Percentiles rank a stretch among this genome's conserved stretches.
phyloP scores from a whole-genome alignment of 257 asterid species.

The Ilex asprella region DNA sequence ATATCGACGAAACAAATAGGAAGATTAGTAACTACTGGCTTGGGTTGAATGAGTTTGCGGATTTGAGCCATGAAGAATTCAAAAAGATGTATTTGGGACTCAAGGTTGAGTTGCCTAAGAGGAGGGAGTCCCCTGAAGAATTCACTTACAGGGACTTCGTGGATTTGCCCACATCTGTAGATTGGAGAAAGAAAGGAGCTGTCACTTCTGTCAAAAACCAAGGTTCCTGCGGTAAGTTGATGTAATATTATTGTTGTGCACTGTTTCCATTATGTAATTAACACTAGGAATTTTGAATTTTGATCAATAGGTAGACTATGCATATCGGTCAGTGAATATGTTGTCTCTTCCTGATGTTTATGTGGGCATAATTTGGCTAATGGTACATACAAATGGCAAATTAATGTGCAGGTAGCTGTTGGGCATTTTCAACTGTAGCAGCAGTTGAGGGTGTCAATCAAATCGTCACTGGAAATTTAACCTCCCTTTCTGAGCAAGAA shows the following conservation, averaged over 20 bases:
- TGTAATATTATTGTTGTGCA: background rate
- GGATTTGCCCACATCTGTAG: slow-evolving; percentile 46
- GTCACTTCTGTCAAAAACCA: slow-evolving; percentile 61
- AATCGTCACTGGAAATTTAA: slow-evolving; percentile 28
- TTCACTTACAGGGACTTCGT: slow-evolving; percentile 36
- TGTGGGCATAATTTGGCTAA: too few species aligned
- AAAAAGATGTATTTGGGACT: slow-evolving; percentile 54
- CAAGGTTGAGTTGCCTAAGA: slow-evolving; percentile 20
- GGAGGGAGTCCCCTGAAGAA: slow-evolving; percentile 21
- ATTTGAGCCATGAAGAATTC: slow-evolving; percentile 57
- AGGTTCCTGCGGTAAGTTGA: slow-evolving; percentile 49
- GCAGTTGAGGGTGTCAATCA: slow-evolving; percentile 47
- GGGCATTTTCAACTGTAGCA: slow-evolving; percentile 55
- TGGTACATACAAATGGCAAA: background rate
- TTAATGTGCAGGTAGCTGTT: slow-evolving; percentile 34
- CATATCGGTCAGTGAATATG: too few species aligned
- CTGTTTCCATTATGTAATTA: background rate
- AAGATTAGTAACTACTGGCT: slow-evolving; percentile 49
- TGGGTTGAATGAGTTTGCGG: slow-evolving; percentile 59
- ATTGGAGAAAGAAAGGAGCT: slow-evolving; percentile 68
- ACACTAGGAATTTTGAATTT: too few species aligned
- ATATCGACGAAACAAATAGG: slow-evolving; percentile 61
- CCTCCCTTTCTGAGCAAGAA: slow-evolving; percentile 35
- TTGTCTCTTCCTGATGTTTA: too few species aligned
- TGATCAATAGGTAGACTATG: too few species aligned